Evolutionary conservation across 1,284 basidiomycete genomes (phyloP), one percentile per base, ranked within the genome.

Genomic region (Mycena citricolor): DNA sequence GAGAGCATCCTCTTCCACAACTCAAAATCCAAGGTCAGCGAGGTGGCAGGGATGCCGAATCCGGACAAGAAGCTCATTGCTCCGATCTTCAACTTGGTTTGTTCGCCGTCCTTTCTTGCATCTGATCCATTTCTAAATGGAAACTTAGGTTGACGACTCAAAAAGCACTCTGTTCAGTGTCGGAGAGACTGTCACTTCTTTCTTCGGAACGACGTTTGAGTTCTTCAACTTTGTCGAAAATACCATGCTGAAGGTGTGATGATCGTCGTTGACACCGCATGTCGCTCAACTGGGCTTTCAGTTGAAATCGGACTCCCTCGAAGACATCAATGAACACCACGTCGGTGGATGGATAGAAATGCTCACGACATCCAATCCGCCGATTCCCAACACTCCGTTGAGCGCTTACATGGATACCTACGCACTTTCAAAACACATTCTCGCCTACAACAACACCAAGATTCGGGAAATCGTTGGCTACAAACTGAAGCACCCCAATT

Each of bases 321-420:
- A 93, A 58, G 89, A 93, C 39, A 89, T 92, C 58, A 94, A 94
- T 60, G 90, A 93, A 61, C 80, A 82, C 55, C 92, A 94, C 60
- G 85, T 93, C 32, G 74, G 80, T 49, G 83, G 80, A 5, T 95
- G 92, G 92, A 86, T 81, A 2, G 76, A 87, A 55, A 92, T 95
- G 87, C 73, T 92, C 48, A 70, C 71, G 14, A 76, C 70, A 37
- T 86, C 89, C 13, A 73, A 80, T 36, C 90, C 90, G 29, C 87
- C 87, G 0, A 77, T 92, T 44, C 69, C 75, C 4, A 85, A 86
- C 45, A 85, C 86, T 0, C 87, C 86, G 0, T 72, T 94, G 52
- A 82, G 77, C 13, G 88, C 90, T 0, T 94, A 90, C 64, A 83
- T 92, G 74, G 86, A 90, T 61, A 78, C 79, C 44, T 87, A 83